Evolutionary conservation across 306 rosid species (phyloP).

Genomic region (Pterocarpus santalinus): DNA sequence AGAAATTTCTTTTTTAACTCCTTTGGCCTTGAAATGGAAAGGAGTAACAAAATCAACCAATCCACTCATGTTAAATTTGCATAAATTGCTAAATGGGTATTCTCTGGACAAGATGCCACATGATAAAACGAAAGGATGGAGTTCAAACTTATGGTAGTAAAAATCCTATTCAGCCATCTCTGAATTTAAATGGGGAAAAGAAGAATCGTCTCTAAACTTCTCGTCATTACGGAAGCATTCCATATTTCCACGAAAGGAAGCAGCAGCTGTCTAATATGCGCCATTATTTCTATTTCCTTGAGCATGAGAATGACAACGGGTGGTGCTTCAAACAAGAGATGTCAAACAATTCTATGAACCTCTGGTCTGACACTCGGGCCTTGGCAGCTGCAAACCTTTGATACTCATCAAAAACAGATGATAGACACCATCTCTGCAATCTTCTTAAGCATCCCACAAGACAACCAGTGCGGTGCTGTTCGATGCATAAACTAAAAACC

Average conservation of each 20-base stretch:
- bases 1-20: not conserved
- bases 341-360: conserved; percentile 78
- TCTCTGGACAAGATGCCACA: not conserved
- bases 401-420: conserved; percentile 76
- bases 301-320: conserved; percentile 61
- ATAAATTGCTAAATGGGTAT: not conserved
- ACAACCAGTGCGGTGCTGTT: conserved; percentile 85
- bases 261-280: conserved; percentile 30
- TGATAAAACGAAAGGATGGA: not conserved
- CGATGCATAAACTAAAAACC: conserved; percentile 17
- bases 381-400: conserved; percentile 83
- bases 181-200: not conserved
- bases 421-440: conserved; percentile 80
- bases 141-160: not conserved
- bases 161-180: not conserved
- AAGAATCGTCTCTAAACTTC: conserved; percentile 34
- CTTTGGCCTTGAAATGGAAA: not conserved
- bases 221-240: conserved; percentile 45
- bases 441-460: conserved; percentile 80
- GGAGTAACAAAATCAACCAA: conserved; percentile 1
- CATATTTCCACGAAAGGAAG: conserved; percentile 53
- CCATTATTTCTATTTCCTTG: conserved; percentile 52
- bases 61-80: not conserved
- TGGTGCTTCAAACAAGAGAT: conserved; percentile 56
- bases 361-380: conserved; percentile 76